phyloP scores from a whole-genome alignment of 768 basidiomycete genomes.

The Kwoniella botswanensis region DNA sequence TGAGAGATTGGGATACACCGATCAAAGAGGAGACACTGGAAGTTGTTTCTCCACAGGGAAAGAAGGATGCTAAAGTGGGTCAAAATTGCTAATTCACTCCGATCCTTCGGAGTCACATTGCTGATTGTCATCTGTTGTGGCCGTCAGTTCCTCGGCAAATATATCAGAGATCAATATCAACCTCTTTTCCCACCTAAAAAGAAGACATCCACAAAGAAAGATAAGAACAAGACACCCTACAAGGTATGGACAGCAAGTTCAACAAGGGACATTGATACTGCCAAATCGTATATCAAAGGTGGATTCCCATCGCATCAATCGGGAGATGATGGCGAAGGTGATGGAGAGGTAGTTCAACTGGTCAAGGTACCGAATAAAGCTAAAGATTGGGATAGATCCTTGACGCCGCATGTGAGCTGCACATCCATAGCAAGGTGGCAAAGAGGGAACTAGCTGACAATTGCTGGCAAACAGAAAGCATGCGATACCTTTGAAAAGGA shows the following conservation, averaged over 20 bases:
- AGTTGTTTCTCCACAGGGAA: slow-evolving; percentile 53
- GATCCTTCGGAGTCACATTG: too few species aligned
- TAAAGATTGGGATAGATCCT: slow-evolving; percentile 56
- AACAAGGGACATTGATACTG: slow-evolving; percentile 56
- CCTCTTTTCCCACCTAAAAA: slow-evolving; percentile 45
- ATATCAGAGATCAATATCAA: slow-evolving; percentile 49
- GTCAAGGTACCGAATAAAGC: slow-evolving; percentile 59
- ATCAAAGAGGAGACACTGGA: slow-evolving; percentile 59
- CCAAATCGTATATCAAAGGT: slow-evolving; percentile 58
- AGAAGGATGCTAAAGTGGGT: slow-evolving; percentile 55
- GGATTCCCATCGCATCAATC: slow-evolving; percentile 58
- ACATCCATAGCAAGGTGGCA: neutral
- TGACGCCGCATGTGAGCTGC: slow-evolving; percentile 57
- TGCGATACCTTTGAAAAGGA: slow-evolving; percentile 59
- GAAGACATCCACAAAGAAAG: slow-evolving; percentile 30
- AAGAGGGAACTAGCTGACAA: neutral
- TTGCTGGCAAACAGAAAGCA: slow-evolving; percentile 57
- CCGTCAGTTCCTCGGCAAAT: slow-evolving; percentile 46
- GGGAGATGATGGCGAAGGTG: slow-evolving; percentile 58
- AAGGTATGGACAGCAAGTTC: slow-evolving; percentile 59
- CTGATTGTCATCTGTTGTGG: neutral
- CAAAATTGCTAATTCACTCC: too few species aligned
- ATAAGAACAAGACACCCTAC: slow-evolving; percentile 35
- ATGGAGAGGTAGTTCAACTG: slow-evolving; percentile 56
- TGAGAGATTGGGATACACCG: slow-evolving; percentile 54